phyloP scores from a whole-genome alignment of 345 rosid genomes.

The Populus alba region DNA sequence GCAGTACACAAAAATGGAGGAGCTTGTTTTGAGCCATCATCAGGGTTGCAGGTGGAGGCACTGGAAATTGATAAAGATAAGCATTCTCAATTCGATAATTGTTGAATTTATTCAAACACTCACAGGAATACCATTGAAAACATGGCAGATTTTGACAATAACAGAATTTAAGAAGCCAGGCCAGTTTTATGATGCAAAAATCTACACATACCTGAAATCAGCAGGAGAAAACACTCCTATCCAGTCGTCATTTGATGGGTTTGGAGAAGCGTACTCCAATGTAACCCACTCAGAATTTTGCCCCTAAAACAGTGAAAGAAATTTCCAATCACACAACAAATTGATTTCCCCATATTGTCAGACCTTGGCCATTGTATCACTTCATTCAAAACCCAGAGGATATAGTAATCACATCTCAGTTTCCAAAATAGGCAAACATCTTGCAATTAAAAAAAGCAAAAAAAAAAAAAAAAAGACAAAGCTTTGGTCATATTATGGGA shows the following conservation, averaged over 20 bases:
- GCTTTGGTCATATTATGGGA: not conserved
- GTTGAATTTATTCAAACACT: not conserved
- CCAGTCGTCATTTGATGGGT: conserved; percentile 68
- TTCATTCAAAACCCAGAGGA: not conserved
- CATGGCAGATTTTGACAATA: not conserved
- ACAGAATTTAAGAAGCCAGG: not conserved
- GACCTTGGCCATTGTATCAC: not conserved
- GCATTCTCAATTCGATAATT: not conserved
- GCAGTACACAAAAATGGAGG: conserved; percentile 59
- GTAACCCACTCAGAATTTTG: conserved; percentile 52
- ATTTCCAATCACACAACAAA: not conserved
- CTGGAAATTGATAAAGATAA: conserved; percentile 34
- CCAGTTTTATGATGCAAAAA: conserved; percentile 1
- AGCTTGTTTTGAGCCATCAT: conserved; percentile 26
- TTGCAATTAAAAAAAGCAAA: not conserved
- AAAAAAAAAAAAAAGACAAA: not conserved
- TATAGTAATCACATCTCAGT: not conserved
- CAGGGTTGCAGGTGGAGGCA: conserved; percentile 46
- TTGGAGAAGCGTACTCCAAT: conserved; percentile 43
- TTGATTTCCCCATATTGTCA: not conserved
- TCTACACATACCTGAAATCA: conserved; percentile 51
- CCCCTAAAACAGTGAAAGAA: conserved; percentile 35
- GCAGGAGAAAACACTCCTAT: conserved; percentile 79
- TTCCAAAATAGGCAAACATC: not conserved
- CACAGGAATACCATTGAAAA: not conserved